Evolutionary conservation across 2,329 filamentous ascomycete genomes (phyloP), one percentile per base, ranked within the genome.

Genomic region (Chaetoscypha palmicola): DNA sequence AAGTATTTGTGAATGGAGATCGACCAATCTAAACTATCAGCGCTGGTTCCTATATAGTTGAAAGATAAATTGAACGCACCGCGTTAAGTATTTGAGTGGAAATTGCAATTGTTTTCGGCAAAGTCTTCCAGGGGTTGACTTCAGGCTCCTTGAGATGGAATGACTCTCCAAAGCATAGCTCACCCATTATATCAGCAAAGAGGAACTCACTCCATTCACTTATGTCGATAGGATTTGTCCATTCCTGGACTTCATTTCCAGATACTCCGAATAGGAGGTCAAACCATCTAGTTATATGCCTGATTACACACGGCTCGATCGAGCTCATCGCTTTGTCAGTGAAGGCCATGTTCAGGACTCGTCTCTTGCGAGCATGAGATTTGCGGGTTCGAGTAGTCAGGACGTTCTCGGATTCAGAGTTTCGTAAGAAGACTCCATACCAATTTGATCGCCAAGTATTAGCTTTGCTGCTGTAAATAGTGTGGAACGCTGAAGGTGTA

Each of bases 381-480:
- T 47, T 47, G 14, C 42, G 24, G 11, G 40, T 35, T 19, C 11
- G 20, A 11, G 19, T 32, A 8, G 5, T 41, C 11, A 43, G 35
- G 19, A 41, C 35, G 31, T 38, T 44, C 11, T 14, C 10, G 14
- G 14, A 19, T 3, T 37, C 5, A 2, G 20, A 17, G 36, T 20
- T 26, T 14, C 21, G 32, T 9, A 17, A 19, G 16, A 5, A 40
- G 8, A 35, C 28, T n/a, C 16, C 24, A 14, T 47, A 47, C 8
- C 26, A 47, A 8, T 20, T 9, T n/a, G n/a, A n/a, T n/a, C n/a
- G n/a, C n/a, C n/a, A n/a, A n/a, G 44, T 37, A 23, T 47, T 47
- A 11, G 38, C 38, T 28, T 42, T 47, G 12, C 26, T 20, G 24
- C 21, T 31, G 17, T 45, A 28, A 19, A 45, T 40, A n/a, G 16